Percentiles rank a stretch among this genome's conserved stretches.
phyloP scores from a whole-genome alignment of 148 eudicot species.

The Persicaria maculosa region DNA sequence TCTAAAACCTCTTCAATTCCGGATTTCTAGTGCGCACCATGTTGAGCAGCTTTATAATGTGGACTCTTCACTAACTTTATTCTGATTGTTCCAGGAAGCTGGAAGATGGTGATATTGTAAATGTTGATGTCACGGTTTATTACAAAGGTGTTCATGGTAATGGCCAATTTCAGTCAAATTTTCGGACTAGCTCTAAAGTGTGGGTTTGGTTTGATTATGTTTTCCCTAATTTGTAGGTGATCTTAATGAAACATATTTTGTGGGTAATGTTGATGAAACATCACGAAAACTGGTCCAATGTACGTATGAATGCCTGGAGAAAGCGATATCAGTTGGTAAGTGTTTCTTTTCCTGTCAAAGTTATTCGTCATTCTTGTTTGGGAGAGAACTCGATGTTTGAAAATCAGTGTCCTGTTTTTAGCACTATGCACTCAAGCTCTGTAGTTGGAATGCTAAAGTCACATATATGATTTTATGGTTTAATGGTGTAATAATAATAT shows the following conservation, averaged over 20 bases:
- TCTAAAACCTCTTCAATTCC: too few species aligned
- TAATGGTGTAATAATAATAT: not conserved
- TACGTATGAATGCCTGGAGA: constrained; percentile 96
- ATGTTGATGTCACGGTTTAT: constrained; percentile 87
- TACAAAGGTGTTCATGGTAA: constrained; percentile 97
- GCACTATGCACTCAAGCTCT: not conserved
- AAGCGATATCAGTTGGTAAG: constrained; percentile 86
- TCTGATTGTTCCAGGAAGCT: constrained; percentile 54
- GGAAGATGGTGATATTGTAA: constrained; percentile 98
- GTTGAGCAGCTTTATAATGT: not conserved
- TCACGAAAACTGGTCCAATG: constrained; percentile 70
- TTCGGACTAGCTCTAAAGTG: not conserved
- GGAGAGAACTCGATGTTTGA: not conserved
- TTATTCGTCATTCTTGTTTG: not conserved
- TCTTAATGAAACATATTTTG: constrained; percentile 95
- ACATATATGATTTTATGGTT: not conserved
- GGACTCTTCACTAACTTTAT: not conserved
- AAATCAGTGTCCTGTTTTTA: not conserved
- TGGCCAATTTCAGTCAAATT: not conserved
- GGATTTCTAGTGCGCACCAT: not conserved
- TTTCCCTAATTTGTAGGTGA: constrained; percentile 46
- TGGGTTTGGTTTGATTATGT: constrained; percentile 16
- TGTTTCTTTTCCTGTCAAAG: constrained; percentile 6
- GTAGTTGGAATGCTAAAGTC: not conserved
- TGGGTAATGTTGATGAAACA: constrained; percentile 93